Evolutionary conservation across 2,329 filamentous ascomycete genomes (phyloP).

Genomic region (Nothomitra cinnamomea): DNA sequence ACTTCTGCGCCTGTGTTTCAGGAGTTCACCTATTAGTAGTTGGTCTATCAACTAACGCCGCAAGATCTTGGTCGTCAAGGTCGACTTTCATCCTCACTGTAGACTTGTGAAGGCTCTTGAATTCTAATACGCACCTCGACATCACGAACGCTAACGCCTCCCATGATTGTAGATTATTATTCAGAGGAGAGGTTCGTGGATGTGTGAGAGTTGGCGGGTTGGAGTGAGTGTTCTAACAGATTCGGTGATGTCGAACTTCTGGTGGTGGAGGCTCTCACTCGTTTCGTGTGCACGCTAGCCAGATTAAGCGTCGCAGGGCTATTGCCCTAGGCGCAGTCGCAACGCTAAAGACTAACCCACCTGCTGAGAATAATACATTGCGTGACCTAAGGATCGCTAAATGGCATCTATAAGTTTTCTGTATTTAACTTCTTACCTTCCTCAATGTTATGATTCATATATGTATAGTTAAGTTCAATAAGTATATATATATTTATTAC

Average conservation of each 20-base stretch:
- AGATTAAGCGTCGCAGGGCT: not conserved
- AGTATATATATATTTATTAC: too few relatives aligned
- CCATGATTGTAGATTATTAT: conserved; percentile 48
- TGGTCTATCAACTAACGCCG: not conserved
- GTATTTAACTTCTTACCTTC: too few relatives aligned
- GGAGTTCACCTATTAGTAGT: conserved; percentile 25
- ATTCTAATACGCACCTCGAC: conserved; percentile 49
- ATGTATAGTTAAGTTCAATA: too few relatives aligned
- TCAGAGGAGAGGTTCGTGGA: not conserved
- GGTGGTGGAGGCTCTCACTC: conserved; percentile 1
- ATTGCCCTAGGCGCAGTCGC: not conserved
- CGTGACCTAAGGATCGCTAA: not conserved
- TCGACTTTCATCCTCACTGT: not conserved
- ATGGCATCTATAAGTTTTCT: not conserved
- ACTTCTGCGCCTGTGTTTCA: conserved; percentile 56
- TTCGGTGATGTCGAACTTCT: not conserved
- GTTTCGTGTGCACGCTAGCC: not conserved
- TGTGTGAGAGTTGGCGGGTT: not conserved
- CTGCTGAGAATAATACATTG: too few relatives aligned
- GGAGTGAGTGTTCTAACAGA: not conserved
- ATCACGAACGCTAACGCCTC: conserved; percentile 69
- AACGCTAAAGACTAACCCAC: too few relatives aligned
- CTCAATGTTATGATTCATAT: too few relatives aligned
- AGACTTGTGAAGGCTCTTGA: not conserved
- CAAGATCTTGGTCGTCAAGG: not conserved